These are phyloP conservation scores for Neurospora sublineolata DNA, from an alignment of 495 filamentous ascomycete species.

Conservation along the genomic window DNA sequence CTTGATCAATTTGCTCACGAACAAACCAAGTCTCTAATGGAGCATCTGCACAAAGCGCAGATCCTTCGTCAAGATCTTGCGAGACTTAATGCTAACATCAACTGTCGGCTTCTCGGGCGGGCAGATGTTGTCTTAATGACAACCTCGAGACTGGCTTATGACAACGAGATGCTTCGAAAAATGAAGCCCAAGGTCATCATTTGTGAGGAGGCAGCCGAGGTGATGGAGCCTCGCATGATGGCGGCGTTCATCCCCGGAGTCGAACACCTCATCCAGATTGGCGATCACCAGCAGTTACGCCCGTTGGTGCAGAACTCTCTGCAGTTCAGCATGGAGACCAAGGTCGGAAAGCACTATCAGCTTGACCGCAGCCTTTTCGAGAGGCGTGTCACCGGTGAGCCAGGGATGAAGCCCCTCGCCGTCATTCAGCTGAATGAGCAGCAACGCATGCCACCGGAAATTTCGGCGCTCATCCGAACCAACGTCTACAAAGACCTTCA, in stretches of 20 bases:
- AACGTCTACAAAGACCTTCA: conserved; percentile 51
- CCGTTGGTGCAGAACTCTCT: conserved; percentile 33
- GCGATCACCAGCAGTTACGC: conserved; percentile 64
- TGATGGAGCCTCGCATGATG: conserved; percentile 60
- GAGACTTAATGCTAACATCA: conserved; percentile 33
- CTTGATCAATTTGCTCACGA: neutral
- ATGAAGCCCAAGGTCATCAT: conserved; percentile 56
- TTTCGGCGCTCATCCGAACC: conserved; percentile 47
- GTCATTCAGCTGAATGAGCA: conserved; percentile 42
- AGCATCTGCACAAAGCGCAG: neutral
- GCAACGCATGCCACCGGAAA: conserved; percentile 52
- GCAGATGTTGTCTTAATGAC: conserved; percentile 64
- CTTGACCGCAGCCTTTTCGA: conserved; percentile 23
- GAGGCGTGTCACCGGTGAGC: conserved; percentile 14
- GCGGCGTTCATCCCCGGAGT: conserved; percentile 57
- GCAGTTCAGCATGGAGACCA: conserved; percentile 13
- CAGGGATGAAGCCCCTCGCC: conserved; percentile 7
- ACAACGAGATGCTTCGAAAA: conserved; percentile 48
- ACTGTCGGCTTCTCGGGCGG: conserved; percentile 39
- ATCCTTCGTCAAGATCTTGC: conserved; percentile 12
- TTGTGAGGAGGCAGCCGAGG: conserved; percentile 70
- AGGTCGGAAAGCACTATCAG: conserved; percentile 8
- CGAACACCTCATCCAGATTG: conserved; percentile 68
- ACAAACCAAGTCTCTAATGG: neutral
- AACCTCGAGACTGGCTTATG: conserved; percentile 59